phyloP scores from a whole-genome alignment of 208 protist genomes.

The Spongospora subterranea region DNA sequence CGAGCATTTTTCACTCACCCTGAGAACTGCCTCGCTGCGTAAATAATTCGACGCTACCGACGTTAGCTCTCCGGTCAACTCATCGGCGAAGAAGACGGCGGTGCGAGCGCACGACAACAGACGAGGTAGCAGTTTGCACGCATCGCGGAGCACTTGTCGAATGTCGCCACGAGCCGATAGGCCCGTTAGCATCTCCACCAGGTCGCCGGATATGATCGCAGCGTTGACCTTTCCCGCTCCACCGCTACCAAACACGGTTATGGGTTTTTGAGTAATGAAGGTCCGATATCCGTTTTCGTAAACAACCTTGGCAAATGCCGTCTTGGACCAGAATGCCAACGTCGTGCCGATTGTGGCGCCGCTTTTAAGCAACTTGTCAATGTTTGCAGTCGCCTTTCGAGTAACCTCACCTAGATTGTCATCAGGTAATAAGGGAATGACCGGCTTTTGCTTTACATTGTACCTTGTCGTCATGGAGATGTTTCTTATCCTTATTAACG shows the following conservation, averaged over 20 bases:
- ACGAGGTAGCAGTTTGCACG: background rate
- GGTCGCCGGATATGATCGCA: background rate
- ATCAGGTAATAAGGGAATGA: background rate
- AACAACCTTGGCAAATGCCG: background rate
- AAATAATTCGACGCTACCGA: constrained; percentile 41
- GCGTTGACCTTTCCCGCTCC: background rate
- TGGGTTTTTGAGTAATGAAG: background rate
- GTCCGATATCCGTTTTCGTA: background rate
- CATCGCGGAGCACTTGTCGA: background rate
- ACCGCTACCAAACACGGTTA: background rate
- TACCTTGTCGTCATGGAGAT: too few species aligned
- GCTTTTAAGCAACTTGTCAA: background rate
- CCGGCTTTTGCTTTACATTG: background rate
- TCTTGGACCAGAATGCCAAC: constrained; percentile 12
- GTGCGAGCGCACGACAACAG: background rate
- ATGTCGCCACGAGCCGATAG: background rate
- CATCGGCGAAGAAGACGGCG: background rate
- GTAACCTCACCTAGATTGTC: background rate
- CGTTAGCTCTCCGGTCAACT: background rate
- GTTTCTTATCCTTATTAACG: background rate
- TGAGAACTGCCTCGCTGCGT: background rate
- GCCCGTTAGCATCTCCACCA: background rate
- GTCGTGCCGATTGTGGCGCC: background rate
- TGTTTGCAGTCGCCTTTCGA: constrained; percentile 33
- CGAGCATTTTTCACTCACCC: background rate